These are phyloP conservation scores for Diaporthe capsici DNA, from an alignment of 2,329 filamentous ascomycete genomes.

Conservation along the genomic window DNA sequence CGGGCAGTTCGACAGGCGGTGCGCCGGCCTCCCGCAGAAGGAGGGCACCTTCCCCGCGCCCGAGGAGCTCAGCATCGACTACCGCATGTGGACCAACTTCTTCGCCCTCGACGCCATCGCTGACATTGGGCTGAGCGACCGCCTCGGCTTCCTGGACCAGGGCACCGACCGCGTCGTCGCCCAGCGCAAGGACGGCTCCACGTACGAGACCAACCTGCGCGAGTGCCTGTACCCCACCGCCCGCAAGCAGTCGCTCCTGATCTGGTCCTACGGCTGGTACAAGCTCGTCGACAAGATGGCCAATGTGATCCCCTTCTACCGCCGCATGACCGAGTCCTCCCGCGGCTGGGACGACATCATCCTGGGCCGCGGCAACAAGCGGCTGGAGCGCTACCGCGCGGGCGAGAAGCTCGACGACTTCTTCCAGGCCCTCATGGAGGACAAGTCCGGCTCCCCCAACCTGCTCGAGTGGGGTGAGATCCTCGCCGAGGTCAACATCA, in stretches of 20 bases:
- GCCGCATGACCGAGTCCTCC: slow-evolving; percentile 55
- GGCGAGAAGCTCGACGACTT: slow-evolving; percentile 72
- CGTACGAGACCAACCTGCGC: slow-evolving; percentile 62
- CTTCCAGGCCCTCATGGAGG: slow-evolving; percentile 68
- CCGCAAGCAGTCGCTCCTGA: slow-evolving; percentile 62
- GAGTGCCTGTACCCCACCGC: slow-evolving; percentile 65
- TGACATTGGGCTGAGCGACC: slow-evolving; percentile 67
- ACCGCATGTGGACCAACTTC: slow-evolving; percentile 66
- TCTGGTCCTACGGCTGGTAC: slow-evolving; percentile 68
- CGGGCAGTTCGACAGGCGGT: slow-evolving; percentile 57
- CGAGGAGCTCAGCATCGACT: slow-evolving; percentile 54
- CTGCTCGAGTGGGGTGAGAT: slow-evolving; percentile 71
- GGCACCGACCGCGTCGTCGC: slow-evolving; percentile 61
- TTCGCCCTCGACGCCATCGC: slow-evolving; percentile 70
- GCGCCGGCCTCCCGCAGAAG: slow-evolving; percentile 52
- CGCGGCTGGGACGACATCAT: slow-evolving; percentile 63
- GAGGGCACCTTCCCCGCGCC: background rate
- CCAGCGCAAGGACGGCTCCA: slow-evolving; percentile 60
- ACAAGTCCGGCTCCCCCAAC: slow-evolving; percentile 56
- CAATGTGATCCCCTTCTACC: slow-evolving; percentile 61
- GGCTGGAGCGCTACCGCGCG: slow-evolving; percentile 59
- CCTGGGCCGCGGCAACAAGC: slow-evolving; percentile 58
- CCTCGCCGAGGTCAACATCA: slow-evolving; percentile 67
- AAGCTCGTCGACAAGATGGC: slow-evolving; percentile 60
- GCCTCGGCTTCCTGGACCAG: slow-evolving; percentile 65